phyloP scores from a whole-genome alignment of 1,284 basidiomycete species.

The Meripilus lineatus region DNA sequence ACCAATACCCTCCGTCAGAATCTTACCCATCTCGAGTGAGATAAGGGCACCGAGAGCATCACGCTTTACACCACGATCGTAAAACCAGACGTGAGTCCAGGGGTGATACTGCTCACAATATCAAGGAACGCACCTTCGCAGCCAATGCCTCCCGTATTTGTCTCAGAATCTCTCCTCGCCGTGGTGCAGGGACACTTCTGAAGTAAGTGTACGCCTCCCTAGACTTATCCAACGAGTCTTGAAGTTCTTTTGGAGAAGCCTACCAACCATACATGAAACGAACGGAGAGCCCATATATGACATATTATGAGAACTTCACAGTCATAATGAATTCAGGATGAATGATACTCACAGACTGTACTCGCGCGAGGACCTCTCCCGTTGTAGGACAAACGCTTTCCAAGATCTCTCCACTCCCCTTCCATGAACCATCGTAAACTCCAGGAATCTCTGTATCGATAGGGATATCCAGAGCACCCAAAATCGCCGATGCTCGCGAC shows the following conservation, averaged over 20 bases:
- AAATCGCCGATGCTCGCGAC: conserved; percentile 56
- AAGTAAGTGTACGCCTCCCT: conserved; percentile 71
- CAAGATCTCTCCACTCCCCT: conserved; percentile 66
- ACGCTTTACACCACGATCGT: conserved; percentile 39
- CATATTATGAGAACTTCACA: conserved; percentile 2
- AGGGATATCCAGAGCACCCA: conserved; percentile 60
- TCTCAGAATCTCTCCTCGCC: conserved; percentile 82
- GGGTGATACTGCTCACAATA: conserved; percentile 9
- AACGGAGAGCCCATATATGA: conserved; percentile 1
- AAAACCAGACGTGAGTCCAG: conserved; percentile 1
- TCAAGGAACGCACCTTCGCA: too few relatives aligned
- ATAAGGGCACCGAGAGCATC: conserved; percentile 80
- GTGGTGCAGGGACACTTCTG: conserved; percentile 79
- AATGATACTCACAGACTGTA: conserved; percentile 49
- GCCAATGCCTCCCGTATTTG: conserved; percentile 85
- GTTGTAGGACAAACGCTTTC: conserved; percentile 73
- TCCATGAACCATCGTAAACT: conserved; percentile 77
- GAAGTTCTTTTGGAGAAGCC: conserved; percentile 68
- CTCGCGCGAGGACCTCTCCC: conserved; percentile 66
- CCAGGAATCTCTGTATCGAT: conserved; percentile 50
- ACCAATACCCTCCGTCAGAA: conserved; percentile 86
- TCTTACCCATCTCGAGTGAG: conserved; percentile 95
- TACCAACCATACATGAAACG: conserved; percentile 18
- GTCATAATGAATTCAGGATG: not conserved
- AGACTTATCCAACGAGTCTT: conserved; percentile 55